Percentiles rank a stretch among this genome's conserved stretches.
These are phyloP conservation scores for Barnettozyma hawaiiensis DNA, from an alignment of 1,139 yeast species.

Conservation along the genomic window DNA sequence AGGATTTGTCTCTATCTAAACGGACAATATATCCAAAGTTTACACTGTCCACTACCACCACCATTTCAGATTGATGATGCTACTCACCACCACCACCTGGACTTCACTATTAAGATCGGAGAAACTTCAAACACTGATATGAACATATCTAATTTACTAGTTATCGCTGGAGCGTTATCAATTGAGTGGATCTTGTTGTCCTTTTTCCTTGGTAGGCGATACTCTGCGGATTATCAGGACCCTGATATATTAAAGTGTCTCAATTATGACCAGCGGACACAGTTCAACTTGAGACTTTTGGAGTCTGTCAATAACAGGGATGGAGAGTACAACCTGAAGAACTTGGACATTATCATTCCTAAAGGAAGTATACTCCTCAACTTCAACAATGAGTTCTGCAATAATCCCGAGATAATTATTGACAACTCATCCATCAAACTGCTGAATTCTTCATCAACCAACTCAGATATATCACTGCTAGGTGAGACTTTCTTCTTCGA, in stretches of 20 bases:
- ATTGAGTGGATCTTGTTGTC: slow-evolving; percentile 35
- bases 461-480: slow-evolving; percentile 5
- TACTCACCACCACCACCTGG: background rate
- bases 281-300: slow-evolving; percentile 28
- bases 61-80: slow-evolving; percentile 14
- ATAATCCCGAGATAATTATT: slow-evolving; percentile 1
- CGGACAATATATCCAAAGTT: slow-evolving; percentile 17
- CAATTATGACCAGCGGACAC: slow-evolving; percentile 30
- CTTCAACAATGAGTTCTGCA: slow-evolving; percentile 16
- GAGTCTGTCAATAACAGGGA: slow-evolving; percentile 17
- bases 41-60: slow-evolving; percentile 19
- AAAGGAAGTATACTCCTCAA: slow-evolving; percentile 16
- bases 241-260: slow-evolving; percentile 29
- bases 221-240: slow-evolving; percentile 36
- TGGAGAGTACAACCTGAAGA: slow-evolving; percentile 17
- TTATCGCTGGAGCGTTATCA: slow-evolving; percentile 27
- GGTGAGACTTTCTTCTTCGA: slow-evolving; percentile 21
- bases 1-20: slow-evolving; percentile 20
- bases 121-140: slow-evolving; percentile 9
- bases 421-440: background rate
- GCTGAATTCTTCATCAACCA: background rate
- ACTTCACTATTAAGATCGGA: slow-evolving; percentile 13
- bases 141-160: slow-evolving; percentile 20
- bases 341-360: slow-evolving; percentile 15
- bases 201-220: slow-evolving; percentile 34